Evolutionary conservation across 2,329 filamentous ascomycete species (phyloP), one percentile per base, ranked within the genome.

Genomic region (Epichloe amarillans): DNA sequence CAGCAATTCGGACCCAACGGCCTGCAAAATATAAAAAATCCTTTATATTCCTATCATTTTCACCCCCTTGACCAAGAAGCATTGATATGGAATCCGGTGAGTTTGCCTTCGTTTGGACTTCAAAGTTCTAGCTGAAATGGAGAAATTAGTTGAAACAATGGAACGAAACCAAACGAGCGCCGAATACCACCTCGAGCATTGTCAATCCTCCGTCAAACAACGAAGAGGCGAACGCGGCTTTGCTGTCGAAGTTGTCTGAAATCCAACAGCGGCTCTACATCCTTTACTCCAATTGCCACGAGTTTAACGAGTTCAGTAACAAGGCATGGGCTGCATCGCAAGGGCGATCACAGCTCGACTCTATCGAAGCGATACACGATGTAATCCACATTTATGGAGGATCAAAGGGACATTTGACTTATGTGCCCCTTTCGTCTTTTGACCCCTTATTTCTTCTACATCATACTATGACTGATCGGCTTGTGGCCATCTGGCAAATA

Each of bases 371-470:
- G 1, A 65, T 85, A 4, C 82, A 85, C 57, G 80, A 84, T 60
- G 72, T 74, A 11, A 71, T 85, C 39, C 82, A 85, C 56, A 74
- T 74, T 35, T 71, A 76, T 46, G 71, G 75, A 3, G 85, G 77
- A 35, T 71, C 67, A 52, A 73, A 74, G 37, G 83, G 84, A 2
- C 84, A 88, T 58, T 84, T 86, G 78, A 79, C 76, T 41, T 84
- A 79, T 63, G 79, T 82, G 35, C 79, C 81, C 17, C 84, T 84
- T 57, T 85, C 86, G 2, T 78, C 84, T 0, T 94, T 88, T 61
- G 88, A 94, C 61, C 87, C 87, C 0, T 69, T 87, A 12, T 90
- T 91, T 66, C 86, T 84, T 67, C 67, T 91, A 8, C 86, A 91
- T 59, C 87, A 91, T 59, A 70, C 73, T 55, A 89, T 86, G 65